A percentile compares a stretch with the other conserved stretches of the same genome.
Conservation (phyloP, 345 rosid genomes). For the Salix exigua region DNA sequence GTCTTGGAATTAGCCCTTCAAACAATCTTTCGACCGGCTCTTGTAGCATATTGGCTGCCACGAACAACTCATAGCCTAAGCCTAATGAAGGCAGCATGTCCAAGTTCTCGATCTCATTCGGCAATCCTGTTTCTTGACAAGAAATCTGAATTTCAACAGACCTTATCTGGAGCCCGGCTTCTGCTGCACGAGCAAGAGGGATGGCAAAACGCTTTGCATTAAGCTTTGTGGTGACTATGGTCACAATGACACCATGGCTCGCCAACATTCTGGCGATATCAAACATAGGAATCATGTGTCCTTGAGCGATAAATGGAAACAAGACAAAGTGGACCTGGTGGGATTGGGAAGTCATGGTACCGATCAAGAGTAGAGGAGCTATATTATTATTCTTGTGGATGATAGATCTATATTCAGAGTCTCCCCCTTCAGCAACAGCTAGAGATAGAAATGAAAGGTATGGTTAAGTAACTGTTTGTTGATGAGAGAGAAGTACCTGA, state of each 20-base stretch:
- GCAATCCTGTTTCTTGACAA: constrained; percentile 12
- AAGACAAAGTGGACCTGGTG: constrained; percentile 1
- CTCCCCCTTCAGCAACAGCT: too few relatives aligned
- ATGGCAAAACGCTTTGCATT: constrained; percentile 23
- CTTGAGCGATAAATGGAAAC: constrained; percentile 18
- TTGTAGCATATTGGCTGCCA: constrained; percentile 7
- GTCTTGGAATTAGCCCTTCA: constrained; percentile 10
- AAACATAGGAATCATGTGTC: constrained; percentile 25
- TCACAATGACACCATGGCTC: constrained; percentile 4
- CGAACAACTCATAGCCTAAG: constrained; percentile 7
- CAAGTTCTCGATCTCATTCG: constrained; percentile 10
- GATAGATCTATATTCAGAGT: too few relatives aligned
- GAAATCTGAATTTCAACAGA: constrained; percentile 7
- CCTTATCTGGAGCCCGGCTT: constrained; percentile 20
- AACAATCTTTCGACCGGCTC: constrained; percentile 18
- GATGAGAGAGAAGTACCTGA: too few relatives aligned
- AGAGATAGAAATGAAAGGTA: too few relatives aligned
- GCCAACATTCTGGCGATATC: constrained; percentile 24
- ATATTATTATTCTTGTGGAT: too few relatives aligned
- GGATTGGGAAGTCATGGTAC: constrained; percentile 4
- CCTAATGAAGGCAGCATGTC: constrained; percentile 16
- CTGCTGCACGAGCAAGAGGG: constrained; percentile 12
- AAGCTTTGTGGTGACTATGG: constrained; percentile 26
- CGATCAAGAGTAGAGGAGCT: neutral
- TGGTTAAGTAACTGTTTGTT: too few relatives aligned